Evolutionary conservation across 345 rosid species (phyloP).

Genomic region (Brassica nigra): DNA sequence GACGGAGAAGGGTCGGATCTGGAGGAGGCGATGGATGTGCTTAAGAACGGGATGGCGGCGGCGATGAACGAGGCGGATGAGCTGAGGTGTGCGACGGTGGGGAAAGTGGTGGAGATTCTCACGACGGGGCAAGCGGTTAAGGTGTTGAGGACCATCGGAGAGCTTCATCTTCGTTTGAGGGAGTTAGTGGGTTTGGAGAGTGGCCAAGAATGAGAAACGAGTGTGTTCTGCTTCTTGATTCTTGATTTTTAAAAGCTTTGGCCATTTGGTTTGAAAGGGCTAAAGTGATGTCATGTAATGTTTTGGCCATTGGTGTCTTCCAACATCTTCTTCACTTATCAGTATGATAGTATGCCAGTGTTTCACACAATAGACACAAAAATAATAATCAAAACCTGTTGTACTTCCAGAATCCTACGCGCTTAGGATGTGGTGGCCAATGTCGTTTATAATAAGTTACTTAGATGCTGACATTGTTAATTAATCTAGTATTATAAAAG

Average conservation of each 20-base stretch:
- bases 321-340: not conserved
- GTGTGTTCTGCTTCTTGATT: not conserved
- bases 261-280: not conserved
- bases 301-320: no score
- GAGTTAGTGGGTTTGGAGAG: slow-evolving; percentile 18
- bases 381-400: not conserved
- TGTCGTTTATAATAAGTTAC: not conserved
- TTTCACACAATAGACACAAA: not conserved
- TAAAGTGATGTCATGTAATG: not conserved
- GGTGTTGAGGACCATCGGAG: slow-evolving; percentile 30
- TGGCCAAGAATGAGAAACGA: not conserved
- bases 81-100: slow-evolving; percentile 39
- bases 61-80: slow-evolving; percentile 40
- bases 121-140: slow-evolving; percentile 35
- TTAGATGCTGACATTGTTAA: not conserved
- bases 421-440: not conserved
- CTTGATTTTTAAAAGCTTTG: no score
- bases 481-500: no score
- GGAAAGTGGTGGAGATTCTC: slow-evolving; percentile 40
- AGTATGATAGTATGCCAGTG: not conserved
- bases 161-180: slow-evolving; percentile 37
- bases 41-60: slow-evolving; percentile 33
- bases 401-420: not conserved
- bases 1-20: slow-evolving; percentile 32
- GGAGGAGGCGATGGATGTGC: slow-evolving; percentile 37